These are phyloP conservation scores for Solanum medicagineum DNA, from an alignment of 257 asterid species.

Conservation along the genomic window DNA sequence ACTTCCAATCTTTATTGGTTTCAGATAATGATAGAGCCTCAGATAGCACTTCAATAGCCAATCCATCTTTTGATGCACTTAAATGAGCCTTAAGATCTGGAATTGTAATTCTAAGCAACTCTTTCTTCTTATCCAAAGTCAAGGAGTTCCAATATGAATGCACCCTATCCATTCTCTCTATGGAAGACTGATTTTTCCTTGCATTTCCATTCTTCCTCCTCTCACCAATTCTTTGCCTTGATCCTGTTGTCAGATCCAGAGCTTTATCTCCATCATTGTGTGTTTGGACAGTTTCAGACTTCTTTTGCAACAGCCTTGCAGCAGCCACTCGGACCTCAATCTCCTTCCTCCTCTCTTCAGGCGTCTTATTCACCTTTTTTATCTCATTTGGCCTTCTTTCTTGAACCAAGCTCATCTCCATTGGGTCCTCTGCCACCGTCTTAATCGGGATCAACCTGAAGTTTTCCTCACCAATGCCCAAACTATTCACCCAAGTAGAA, in stretches of 20 bases:
- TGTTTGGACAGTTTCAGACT: constrained; percentile 29
- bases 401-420: constrained; percentile 58
- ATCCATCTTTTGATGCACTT: constrained; percentile 34
- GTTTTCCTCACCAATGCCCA: constrained; percentile 58
- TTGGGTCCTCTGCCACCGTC: constrained; percentile 64
- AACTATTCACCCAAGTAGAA: constrained; percentile 67
- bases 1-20: constrained; percentile 46
- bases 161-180: constrained; percentile 58
- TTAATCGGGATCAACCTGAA: constrained; percentile 63
- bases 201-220: constrained; percentile 44
- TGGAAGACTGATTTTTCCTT: constrained; percentile 46
- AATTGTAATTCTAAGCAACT: constrained; percentile 27
- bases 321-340: constrained; percentile 85
- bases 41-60: constrained; percentile 34
- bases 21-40: constrained; percentile 57
- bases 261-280: constrained; percentile 41
- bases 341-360: constrained; percentile 76
- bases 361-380: constrained; percentile 62
- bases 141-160: constrained; percentile 50
- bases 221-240: constrained; percentile 35
- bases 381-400: constrained; percentile 63
- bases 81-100: constrained; percentile 53
- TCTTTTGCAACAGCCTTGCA: constrained; percentile 70
- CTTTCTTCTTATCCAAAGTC: constrained; percentile 40
- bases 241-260: constrained; percentile 27